Conservation (phyloP, 78 protist species). For the Tieghemostelium lacteum region DNA sequence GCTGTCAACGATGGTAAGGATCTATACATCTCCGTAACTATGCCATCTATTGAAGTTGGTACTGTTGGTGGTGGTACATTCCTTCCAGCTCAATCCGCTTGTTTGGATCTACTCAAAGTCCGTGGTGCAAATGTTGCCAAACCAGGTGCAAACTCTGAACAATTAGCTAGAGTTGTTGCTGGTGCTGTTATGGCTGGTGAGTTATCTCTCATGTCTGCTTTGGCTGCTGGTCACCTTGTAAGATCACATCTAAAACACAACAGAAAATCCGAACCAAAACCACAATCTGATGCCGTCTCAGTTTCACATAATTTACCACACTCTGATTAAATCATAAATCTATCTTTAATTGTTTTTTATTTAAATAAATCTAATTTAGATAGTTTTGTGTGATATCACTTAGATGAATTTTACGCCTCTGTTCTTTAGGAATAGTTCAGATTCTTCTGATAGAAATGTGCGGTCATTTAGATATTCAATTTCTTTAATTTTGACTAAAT, state of each 20-base stretch:
- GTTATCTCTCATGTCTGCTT: slow-evolving; percentile 93
- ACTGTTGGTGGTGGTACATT: slow-evolving; percentile 98
- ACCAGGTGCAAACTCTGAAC: slow-evolving; percentile 85
- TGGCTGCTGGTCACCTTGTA: slow-evolving; percentile 91
- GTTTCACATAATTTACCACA: slow-evolving; percentile 71
- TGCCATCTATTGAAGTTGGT: slow-evolving; percentile 98
- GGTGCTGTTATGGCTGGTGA: slow-evolving; percentile 96
- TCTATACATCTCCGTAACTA: slow-evolving; percentile 86
- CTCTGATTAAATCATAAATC: slow-evolving; percentile 69
- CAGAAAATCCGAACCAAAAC: slow-evolving; percentile 79
- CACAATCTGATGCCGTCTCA: slow-evolving; percentile 64
- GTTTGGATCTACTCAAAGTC: slow-evolving; percentile 88
- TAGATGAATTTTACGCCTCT: too few relatives aligned
- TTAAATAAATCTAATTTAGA: too few relatives aligned
- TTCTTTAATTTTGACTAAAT: too few relatives aligned
- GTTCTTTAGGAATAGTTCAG: too few relatives aligned
- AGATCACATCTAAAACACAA: slow-evolving; percentile 90
- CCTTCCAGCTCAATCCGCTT: slow-evolving; percentile 92
- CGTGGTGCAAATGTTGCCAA: slow-evolving; percentile 80
- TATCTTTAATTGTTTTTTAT: too few relatives aligned
- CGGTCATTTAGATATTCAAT: too few relatives aligned
- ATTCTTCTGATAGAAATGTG: too few relatives aligned
- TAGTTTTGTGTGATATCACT: too few relatives aligned
- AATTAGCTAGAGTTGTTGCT: slow-evolving; percentile 88
- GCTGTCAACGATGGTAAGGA: slow-evolving; percentile 63